Conservation (phyloP, 441 rosid genomes). For the Pelargonium australe region DNA sequence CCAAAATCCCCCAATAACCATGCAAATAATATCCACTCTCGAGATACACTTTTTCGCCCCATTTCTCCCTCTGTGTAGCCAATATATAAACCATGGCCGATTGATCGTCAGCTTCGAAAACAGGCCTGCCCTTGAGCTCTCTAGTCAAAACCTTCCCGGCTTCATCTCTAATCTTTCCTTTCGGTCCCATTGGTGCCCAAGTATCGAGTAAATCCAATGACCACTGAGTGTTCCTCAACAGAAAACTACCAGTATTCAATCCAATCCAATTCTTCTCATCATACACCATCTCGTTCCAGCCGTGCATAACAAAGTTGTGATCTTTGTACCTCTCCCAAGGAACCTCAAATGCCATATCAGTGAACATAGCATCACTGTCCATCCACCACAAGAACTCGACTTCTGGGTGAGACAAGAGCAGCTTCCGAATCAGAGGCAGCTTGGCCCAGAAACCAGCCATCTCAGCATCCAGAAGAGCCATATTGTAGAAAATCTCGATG, state of each 20-base stretch:
- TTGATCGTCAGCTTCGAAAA: constrained; percentile 83
- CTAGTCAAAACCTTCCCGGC: constrained; percentile 69
- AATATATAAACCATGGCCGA: constrained; percentile 80
- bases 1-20: constrained; percentile 87
- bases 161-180: constrained; percentile 70
- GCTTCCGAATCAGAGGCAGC: constrained; percentile 68
- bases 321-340: constrained; percentile 92
- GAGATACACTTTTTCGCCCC: constrained; percentile 75
- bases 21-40: constrained; percentile 83
- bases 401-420: constrained; percentile 78
- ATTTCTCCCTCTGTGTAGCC: constrained; percentile 63
- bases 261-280: constrained; percentile 88
- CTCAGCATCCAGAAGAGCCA: constrained; percentile 79
- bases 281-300: constrained; percentile 87
- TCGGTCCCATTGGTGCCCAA: constrained; percentile 90
- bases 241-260: constrained; percentile 71
- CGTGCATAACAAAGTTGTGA: constrained; percentile 70
- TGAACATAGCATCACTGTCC: constrained; percentile 95
- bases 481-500: constrained; percentile 71
- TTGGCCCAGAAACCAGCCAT: constrained; percentile 96
- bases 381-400: constrained; percentile 91
- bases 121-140: constrained; percentile 71
- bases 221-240: constrained; percentile 80
- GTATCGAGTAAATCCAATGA: constrained; percentile 68
- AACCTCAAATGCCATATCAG: constrained; percentile 88